Evolutionary conservation across 2,329 filamentous ascomycete genomes (phyloP), one percentile per base, ranked within the genome.

Genomic region (Trichophyton mentagrophytes): DNA sequence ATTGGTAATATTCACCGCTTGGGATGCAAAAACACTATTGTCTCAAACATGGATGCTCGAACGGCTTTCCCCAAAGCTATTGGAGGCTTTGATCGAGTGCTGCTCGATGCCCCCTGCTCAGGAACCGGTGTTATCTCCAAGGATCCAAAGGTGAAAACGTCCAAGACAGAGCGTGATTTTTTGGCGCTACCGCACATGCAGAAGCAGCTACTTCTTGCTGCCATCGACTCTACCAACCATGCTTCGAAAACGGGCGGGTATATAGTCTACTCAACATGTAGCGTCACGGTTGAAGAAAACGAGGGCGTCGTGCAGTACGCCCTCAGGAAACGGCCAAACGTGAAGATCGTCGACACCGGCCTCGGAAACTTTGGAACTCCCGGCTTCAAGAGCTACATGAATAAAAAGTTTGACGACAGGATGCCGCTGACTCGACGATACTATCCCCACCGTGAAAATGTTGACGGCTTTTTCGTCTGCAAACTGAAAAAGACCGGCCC

Each of bases 81-180:
- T 74, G 93, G 92, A 62, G 93, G 93, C 11, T 99, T 99, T 64
- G 93, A 99, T 74, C 84, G 93, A 64, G 90, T 99, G 4, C 78
- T 97, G 53, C 87, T 97, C 62, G 91, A 99, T 76, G 91, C 90
- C 0, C 93, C 93, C 3, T 97, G 93, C 78, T 95, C 91, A 2
- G 92, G 93, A 67, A 99, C 93, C 0, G 93, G 93, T 69, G 93
- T 99, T 70, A 99, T 99, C 66, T 88, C 90, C 65, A 99, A 99
- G 78, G 93, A 99, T 75, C 84, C 92, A 36, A 90, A 87, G 65
- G 90, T 99, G 67, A 99, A 99, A 82, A 97, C 92, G 25, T 97
- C 96, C 80, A 97, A 97, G 80, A 95, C 89, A 9, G 90, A 95
- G 72, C 87, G 86, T 66, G 93, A 99, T 74, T 99, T 99, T 78